Evolutionary conservation across 805 yeast species (phyloP).

Genomic region (Clavispora fructus): DNA sequence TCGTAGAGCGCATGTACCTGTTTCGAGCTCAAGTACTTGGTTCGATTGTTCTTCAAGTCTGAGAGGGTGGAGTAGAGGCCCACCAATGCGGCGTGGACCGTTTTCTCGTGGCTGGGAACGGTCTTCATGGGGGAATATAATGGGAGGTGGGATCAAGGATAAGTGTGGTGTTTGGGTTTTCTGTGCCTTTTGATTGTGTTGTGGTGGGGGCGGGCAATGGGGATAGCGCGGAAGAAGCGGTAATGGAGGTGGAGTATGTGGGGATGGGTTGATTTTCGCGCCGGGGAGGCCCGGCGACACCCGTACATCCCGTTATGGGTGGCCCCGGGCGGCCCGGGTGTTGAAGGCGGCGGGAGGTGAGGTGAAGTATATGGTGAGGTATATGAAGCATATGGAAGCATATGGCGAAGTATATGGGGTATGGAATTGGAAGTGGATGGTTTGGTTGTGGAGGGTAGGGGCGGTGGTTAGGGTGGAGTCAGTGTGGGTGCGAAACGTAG

Average conservation of each 20-base stretch:
- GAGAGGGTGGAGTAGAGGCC: slow-evolving; percentile 24
- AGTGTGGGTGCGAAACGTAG: too few species aligned
- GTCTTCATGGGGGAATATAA: slow-evolving; percentile 7
- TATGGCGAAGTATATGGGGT: too few species aligned
- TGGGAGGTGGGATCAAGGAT: too few species aligned
- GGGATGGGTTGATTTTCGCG: background rate
- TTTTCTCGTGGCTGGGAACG: slow-evolving; percentile 35
- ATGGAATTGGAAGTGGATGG: too few species aligned
- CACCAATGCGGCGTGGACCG: slow-evolving; percentile 24
- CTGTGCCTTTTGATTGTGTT: background rate
- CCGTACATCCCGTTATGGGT: background rate
- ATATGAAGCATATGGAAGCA: too few species aligned
- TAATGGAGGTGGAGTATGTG: background rate
- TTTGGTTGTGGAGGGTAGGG: too few species aligned
- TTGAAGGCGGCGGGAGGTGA: too few species aligned
- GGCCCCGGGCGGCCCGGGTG: too few species aligned
- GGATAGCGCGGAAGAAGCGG: background rate
- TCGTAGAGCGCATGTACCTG: slow-evolving; percentile 61
- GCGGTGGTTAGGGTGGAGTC: too few species aligned
- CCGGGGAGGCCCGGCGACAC: background rate
- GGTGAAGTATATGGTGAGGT: too few species aligned
- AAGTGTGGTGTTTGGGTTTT: background rate
- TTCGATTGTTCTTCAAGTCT: slow-evolving; percentile 54
- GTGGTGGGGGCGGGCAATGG: background rate
- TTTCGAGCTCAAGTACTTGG: slow-evolving; percentile 59